These are phyloP conservation scores for Colletotrichum shisoi DNA, from an alignment of 2,329 filamentous ascomycete species.

Conservation along the genomic window DNA sequence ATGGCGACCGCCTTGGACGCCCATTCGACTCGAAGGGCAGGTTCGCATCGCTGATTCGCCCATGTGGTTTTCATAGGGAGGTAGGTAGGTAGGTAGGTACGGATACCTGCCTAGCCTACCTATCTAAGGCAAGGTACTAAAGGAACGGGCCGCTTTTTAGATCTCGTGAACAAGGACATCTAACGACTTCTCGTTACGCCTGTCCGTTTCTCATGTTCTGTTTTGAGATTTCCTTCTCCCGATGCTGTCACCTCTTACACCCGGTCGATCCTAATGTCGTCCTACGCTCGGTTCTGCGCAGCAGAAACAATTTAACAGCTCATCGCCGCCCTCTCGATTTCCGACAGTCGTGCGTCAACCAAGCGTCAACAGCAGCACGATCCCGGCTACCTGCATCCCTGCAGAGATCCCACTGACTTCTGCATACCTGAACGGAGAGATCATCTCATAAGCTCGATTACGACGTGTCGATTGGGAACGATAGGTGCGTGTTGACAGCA, in stretches of 20 bases:
- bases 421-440: background rate
- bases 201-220: background rate
- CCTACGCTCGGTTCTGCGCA: background rate
- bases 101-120: too few species aligned
- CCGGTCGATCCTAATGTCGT: background rate
- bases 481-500: background rate
- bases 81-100: too few species aligned
- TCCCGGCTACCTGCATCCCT: conserved; percentile 36
- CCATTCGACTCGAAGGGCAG: conserved; percentile 18
- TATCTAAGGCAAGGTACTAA: background rate
- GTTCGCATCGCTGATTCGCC: conserved; percentile 29
- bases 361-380: conserved; percentile 23
- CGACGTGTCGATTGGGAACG: background rate
- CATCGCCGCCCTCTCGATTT: conserved; percentile 9
- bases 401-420: conserved; percentile 29
- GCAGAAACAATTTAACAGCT: background rate
- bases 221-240: background rate
- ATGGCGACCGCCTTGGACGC: conserved; percentile 21
- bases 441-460: background rate
- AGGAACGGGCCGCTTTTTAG: conserved; percentile 36
- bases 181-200: conserved; percentile 17
- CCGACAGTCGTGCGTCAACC: conserved; percentile 26
- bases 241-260: background rate
- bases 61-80: conserved; percentile 19
- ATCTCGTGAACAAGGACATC: conserved; percentile 27